Base-by-base conservation (phyloP, 2,329 filamentous ascomycete genomes). In the Trichoderma koningii region DNA sequence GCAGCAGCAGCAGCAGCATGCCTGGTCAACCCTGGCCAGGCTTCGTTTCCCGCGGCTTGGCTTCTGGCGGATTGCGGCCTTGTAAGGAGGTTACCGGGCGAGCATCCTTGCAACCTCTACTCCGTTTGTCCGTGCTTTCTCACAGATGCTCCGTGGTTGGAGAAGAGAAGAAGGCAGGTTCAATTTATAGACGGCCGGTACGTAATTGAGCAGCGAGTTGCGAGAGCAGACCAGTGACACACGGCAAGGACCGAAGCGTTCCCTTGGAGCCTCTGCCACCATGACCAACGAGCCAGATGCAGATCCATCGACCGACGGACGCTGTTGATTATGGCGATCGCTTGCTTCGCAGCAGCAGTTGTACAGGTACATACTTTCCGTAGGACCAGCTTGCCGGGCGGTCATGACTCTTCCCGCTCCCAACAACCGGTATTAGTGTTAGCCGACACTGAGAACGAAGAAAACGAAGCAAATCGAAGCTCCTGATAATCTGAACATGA, bases 31-130 rank as follows among this genome's bases (percentile, higher is more conserved):
- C 52, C 59, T 63, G 5, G 59, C 59, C 26, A 53, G 59, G 59
- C 50, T 55, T 53, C 50, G 59, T 55, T 55, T 63, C 59, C 59
- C 59, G 59, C 59, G 59, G 59, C 50, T 55, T 63, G 50, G 59
- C 59, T 50, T 52, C 59, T 26, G 26, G n/a, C 34, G 48, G 34
- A 9, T 61, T 61, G 34, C 56, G 47, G 21, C 38, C 38, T 52
- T 45, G 30, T 19, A 41, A 41, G 50, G 38, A 55, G 59, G 45
- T 17, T 34, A 44, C 17, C 50, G 38, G 26, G 53, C n/a, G 48
- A 55, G 14, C 59, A 62, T 55, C 17, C 34, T 21, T 47, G 42
- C 47, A 57, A 38, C 28, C 12, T 60, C n/a, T 50, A 7, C 34
- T 51, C 15, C 15, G 28, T n/a, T 23, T 3, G 7, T 38, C 10